These are phyloP conservation scores for Clarireedia paspali DNA, from an alignment of 2,329 filamentous ascomycete species.

Conservation along the genomic window DNA sequence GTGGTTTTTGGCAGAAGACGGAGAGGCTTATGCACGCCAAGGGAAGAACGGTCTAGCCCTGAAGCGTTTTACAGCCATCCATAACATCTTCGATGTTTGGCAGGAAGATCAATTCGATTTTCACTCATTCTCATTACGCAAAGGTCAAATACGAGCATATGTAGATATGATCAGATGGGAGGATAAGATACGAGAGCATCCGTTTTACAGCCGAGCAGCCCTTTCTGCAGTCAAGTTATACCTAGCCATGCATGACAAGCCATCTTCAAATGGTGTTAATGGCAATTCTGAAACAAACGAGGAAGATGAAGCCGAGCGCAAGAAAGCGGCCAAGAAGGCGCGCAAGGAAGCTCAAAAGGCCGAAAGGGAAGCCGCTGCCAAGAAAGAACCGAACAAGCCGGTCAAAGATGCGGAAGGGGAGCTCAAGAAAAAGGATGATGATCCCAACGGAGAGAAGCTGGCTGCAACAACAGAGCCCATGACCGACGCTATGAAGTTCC, in stretches of 20 bases:
- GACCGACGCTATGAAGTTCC: constrained; percentile 79
- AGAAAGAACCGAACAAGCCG: constrained; percentile 72
- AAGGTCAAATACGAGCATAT: constrained; percentile 91
- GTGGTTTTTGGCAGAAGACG: constrained; percentile 95
- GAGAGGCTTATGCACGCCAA: constrained; percentile 77
- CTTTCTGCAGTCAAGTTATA: constrained; percentile 77
- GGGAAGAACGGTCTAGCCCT: constrained; percentile 77
- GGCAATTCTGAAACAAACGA: constrained; percentile 36
- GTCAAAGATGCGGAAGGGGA: constrained; percentile 54
- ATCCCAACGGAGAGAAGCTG: constrained; percentile 76
- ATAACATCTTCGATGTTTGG: constrained; percentile 94
- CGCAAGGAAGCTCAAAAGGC: constrained; percentile 69
- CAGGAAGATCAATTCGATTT: constrained; percentile 99
- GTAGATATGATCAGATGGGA: constrained; percentile 97
- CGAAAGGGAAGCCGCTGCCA: constrained; percentile 73
- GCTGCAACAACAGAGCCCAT: constrained; percentile 76
- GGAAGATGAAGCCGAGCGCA: constrained; percentile 61
- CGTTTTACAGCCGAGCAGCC: constrained; percentile 82
- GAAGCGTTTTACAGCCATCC: constrained; percentile 83
- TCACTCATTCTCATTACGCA: constrained; percentile 93
- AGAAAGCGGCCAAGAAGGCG: constrained; percentile 86
- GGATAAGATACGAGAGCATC: constrained; percentile 82
- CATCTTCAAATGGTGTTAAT: constrained; percentile 56
- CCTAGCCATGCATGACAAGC: constrained; percentile 68
- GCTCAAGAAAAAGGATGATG: constrained; percentile 80